phyloP scores from a whole-genome alignment of 176 grass and related monocot species.

The Puccinellia tenuiflora region DNA sequence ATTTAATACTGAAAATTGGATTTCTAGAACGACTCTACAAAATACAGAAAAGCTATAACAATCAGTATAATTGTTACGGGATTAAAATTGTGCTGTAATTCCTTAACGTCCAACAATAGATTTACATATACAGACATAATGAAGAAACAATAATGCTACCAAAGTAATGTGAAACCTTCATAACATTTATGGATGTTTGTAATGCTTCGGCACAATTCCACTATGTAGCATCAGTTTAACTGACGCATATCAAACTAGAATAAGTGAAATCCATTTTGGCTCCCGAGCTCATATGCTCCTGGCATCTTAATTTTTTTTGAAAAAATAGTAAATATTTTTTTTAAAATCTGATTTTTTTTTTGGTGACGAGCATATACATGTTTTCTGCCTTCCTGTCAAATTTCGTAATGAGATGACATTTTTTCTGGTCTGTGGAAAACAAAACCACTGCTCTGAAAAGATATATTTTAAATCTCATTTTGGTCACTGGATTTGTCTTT shows the following conservation, averaged over 20 bases:
- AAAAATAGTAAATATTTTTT: too few species aligned
- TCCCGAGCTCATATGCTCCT: too few species aligned
- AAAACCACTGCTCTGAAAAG: too few species aligned
- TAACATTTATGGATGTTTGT: conserved; percentile 11
- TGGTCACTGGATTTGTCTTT: too few species aligned
- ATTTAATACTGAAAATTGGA: not conserved
- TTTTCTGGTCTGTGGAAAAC: too few species aligned
- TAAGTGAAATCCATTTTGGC: too few species aligned
- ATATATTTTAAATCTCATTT: too few species aligned
- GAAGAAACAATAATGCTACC: conserved; percentile 3
- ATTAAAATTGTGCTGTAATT: conserved; percentile 7
- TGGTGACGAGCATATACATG: too few species aligned
- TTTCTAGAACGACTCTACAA: not conserved
- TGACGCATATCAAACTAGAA: not conserved
- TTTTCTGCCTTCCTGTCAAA: too few species aligned
- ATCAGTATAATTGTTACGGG: not conserved
- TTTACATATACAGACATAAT: conserved; percentile 11
- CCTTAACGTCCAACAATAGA: not conserved
- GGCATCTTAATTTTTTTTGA: too few species aligned
- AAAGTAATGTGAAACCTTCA: not conserved
- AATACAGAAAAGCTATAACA: conserved; percentile 5
- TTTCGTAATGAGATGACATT: too few species aligned
- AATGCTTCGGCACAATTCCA: not conserved
- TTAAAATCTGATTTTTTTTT: too few species aligned
- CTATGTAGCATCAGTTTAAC: not conserved